Evolutionary conservation across 768 basidiomycete genomes (phyloP).

Genomic region (Mycena sanguinolenta): DNA sequence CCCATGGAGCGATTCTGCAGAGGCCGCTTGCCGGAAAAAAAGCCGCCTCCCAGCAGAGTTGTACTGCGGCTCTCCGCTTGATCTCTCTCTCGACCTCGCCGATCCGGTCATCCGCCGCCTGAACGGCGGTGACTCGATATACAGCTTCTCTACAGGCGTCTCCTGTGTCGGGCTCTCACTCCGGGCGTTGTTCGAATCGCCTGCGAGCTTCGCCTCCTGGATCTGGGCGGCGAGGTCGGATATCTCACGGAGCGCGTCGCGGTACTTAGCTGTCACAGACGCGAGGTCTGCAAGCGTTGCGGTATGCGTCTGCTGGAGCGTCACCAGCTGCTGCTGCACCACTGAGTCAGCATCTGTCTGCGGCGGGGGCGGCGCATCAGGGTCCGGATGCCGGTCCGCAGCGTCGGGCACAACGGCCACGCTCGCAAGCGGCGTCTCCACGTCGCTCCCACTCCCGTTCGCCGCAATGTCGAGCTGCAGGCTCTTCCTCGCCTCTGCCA

Average conservation of each 20-base stretch:
- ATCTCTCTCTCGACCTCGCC: conserved; percentile 59
- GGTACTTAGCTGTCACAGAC: conserved; percentile 84
- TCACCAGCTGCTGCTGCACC: conserved; percentile 70
- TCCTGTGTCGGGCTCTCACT: conserved; percentile 55
- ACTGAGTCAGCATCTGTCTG: not conserved
- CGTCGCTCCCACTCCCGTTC: conserved; percentile 24
- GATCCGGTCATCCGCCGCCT: conserved; percentile 68
- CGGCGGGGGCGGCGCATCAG: not conserved
- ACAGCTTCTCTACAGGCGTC: conserved; percentile 51
- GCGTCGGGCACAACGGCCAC: conserved; percentile 28
- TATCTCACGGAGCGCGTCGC: conserved; percentile 91
- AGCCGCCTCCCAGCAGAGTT: conserved; percentile 72
- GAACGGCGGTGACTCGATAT: conserved; percentile 52
- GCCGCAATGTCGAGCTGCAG: conserved; percentile 65
- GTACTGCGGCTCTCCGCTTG: conserved; percentile 56
- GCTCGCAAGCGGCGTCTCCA: conserved; percentile 32
- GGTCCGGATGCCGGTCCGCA: conserved; percentile 29
- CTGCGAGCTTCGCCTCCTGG: conserved; percentile 82
- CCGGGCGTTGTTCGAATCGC: conserved; percentile 46
- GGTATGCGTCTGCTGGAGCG: conserved; percentile 86
- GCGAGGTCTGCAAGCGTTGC: conserved; percentile 86
- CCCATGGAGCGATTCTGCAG: conserved; percentile 89
- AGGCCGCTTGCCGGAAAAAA: conserved; percentile 92
- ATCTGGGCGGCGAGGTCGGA: conserved; percentile 94
- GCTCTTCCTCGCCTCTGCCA: conserved; percentile 76